A percentile compares a stretch with the other conserved stretches of the same genome.
Conservation (phyloP, 2,329 filamentous ascomycete genomes). For the Iodosphaeria phyllophila region DNA sequence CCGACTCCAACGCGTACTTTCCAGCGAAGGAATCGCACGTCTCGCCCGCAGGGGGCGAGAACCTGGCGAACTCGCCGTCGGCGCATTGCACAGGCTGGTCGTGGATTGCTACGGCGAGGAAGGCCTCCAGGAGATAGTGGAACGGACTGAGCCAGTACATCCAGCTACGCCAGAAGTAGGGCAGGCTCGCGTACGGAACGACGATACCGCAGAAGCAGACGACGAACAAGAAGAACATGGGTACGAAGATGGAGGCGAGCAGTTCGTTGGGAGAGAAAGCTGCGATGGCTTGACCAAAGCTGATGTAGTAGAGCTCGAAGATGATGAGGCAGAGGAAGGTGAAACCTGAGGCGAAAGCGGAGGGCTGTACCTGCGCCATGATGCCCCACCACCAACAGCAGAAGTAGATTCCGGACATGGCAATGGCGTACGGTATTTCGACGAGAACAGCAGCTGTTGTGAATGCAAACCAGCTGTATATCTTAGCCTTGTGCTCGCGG, state of each 20-base stretch:
- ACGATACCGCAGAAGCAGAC: slow-evolving; percentile 63
- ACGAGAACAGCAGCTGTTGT: slow-evolving; percentile 52
- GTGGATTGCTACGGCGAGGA: slow-evolving; percentile 43
- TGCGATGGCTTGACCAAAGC: slow-evolving; percentile 72
- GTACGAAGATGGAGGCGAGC: slow-evolving; percentile 60
- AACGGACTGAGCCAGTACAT: slow-evolving; percentile 50
- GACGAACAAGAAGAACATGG: too few relatives aligned
- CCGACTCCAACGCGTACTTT: slow-evolving; percentile 29
- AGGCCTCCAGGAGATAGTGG: slow-evolving; percentile 55
- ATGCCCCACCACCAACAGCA: too few relatives aligned
- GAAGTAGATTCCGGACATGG: slow-evolving; percentile 50
- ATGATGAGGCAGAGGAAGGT: slow-evolving; percentile 62
- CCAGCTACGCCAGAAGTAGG: slow-evolving; percentile 58
- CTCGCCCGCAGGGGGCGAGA: slow-evolving; percentile 43
- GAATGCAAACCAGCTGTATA: slow-evolving; percentile 65
- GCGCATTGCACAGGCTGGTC: slow-evolving; percentile 29
- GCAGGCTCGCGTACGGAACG: slow-evolving; percentile 43
- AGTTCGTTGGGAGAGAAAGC: slow-evolving; percentile 49
- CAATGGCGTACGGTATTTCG: slow-evolving; percentile 52
- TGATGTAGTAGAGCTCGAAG: slow-evolving; percentile 58
- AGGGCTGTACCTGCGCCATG: too few relatives aligned
- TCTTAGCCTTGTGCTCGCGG: slow-evolving; percentile 53
- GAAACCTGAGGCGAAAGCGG: too few relatives aligned
- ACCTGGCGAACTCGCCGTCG: slow-evolving; percentile 14
- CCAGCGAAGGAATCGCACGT: slow-evolving; percentile 48